Evolutionary conservation across 1,284 basidiomycete species (phyloP).

Genomic region (Trichosporon sp.): DNA sequence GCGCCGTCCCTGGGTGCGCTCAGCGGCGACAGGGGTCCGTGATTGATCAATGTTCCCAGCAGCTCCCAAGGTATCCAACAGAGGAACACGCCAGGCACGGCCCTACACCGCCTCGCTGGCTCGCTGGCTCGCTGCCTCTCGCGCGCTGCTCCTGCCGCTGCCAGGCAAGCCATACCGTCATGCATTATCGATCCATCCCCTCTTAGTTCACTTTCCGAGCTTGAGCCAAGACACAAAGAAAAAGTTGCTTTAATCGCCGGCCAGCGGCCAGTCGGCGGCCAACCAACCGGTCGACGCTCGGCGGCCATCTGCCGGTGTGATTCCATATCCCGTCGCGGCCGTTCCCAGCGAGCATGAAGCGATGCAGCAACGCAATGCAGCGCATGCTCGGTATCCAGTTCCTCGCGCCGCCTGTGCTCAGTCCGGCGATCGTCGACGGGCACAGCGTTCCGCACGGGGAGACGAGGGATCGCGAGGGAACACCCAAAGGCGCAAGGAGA

Average conservation of each 20-base stretch:
- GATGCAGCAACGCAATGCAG: neutral
- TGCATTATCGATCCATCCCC: neutral
- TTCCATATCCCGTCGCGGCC: neutral
- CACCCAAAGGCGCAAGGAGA: neutral
- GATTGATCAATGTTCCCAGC: slow-evolving; percentile 2
- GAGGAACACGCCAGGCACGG: neutral
- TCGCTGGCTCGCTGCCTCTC: neutral
- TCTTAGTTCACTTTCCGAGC: neutral
- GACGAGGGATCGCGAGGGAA: neutral
- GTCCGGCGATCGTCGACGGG: neutral
- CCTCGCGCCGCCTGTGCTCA: neutral
- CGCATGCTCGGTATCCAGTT: neutral
- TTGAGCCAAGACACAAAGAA: neutral
- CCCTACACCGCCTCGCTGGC: neutral
- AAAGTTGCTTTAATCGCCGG: neutral
- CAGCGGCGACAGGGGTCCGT: neutral
- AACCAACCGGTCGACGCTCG: neutral
- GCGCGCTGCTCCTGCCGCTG: neutral
- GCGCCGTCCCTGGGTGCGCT: neutral
- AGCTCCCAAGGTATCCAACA: neutral
- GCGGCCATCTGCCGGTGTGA: neutral
- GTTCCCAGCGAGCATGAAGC: neutral
- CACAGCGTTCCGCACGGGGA: neutral
- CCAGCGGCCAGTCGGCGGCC: neutral
- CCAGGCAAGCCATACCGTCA: neutral